Conservation (phyloP, 805 yeast genomes). For the Wickerhamomyces bovis region DNA sequence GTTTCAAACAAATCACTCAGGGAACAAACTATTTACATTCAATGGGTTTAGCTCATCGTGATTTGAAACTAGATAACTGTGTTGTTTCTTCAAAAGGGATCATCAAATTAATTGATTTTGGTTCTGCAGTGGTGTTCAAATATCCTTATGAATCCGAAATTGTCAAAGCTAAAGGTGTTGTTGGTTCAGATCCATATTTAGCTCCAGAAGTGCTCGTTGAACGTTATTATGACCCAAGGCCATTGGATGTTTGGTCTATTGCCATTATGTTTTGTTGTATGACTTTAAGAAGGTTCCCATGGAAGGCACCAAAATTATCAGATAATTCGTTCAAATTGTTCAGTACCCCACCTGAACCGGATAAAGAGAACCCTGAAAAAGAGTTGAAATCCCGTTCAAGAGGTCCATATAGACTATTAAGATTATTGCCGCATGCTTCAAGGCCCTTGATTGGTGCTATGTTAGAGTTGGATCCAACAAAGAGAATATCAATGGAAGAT, state of each 20-base stretch:
- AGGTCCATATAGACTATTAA: constrained; percentile 70
- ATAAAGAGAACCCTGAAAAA: constrained; percentile 21
- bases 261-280: constrained; percentile 92
- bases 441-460: constrained; percentile 56
- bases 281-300: constrained; percentile 82
- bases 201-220: constrained; percentile 81
- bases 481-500: constrained; percentile 54
- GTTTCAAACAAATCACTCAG: constrained; percentile 69
- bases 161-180: constrained; percentile 73
- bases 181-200: constrained; percentile 93
- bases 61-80: constrained; percentile 88
- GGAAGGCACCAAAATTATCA: constrained; percentile 82
- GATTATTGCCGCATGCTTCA: constrained; percentile 63
- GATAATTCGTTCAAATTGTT: constrained; percentile 76
- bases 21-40: constrained; percentile 75
- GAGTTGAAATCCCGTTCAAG: constrained; percentile 35
- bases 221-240: constrained; percentile 70
- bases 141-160: constrained; percentile 53
- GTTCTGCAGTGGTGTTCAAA: constrained; percentile 81
- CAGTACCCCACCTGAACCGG: constrained; percentile 33
- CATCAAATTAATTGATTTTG: constrained; percentile 86
- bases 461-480: constrained; percentile 53
- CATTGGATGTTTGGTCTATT: constrained; percentile 88
- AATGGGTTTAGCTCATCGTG: constrained; percentile 89
- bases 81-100: constrained; percentile 73